A percentile compares a stretch with the other conserved stretches of the same genome.
phyloP scores from a whole-genome alignment of 2,329 filamentous ascomycete species.

The Fusarium aywerte region DNA sequence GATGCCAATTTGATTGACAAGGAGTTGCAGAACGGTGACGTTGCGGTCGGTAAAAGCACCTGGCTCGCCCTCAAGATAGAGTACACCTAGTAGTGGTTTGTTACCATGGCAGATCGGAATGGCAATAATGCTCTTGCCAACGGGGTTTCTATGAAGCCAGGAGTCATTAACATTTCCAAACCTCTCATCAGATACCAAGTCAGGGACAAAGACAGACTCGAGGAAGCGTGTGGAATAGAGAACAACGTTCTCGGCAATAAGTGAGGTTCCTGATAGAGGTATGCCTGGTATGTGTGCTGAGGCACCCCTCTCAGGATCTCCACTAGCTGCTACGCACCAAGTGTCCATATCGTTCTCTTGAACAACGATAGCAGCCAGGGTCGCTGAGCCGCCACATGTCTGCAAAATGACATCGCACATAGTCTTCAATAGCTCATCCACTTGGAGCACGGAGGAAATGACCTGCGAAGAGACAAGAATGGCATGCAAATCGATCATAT shows the following conservation, averaged over 20 bases:
- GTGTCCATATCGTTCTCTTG: conserved; percentile 71
- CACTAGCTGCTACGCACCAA: conserved; percentile 80
- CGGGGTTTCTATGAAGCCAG: conserved; percentile 75
- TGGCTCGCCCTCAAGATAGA: conserved; percentile 80
- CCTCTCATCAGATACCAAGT: conserved; percentile 78
- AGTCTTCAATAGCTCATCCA: conserved; percentile 80
- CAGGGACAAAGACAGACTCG: conserved; percentile 78
- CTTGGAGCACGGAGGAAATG: conserved; percentile 79
- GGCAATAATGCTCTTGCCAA: conserved; percentile 80
- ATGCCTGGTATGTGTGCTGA: conserved; percentile 73
- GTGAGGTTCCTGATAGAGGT: conserved; percentile 70
- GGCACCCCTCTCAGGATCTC: conserved; percentile 75
- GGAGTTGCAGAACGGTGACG: conserved; percentile 72
- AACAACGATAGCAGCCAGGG: conserved; percentile 77
- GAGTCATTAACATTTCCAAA: conserved; percentile 78
- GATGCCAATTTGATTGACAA: conserved; percentile 82
- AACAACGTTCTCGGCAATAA: conserved; percentile 81
- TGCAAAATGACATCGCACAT: conserved; percentile 86
- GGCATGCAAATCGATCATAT: conserved; percentile 84
- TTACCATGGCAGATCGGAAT: conserved; percentile 80
- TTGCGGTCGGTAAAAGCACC: conserved; percentile 82
- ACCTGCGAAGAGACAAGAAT: conserved; percentile 83
- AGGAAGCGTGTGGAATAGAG: conserved; percentile 81
- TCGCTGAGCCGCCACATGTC: conserved; percentile 76
- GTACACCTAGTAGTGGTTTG: conserved; percentile 75